Base-by-base conservation (phyloP, 1,284 basidiomycete species). In the Meira miltonrushii region DNA sequence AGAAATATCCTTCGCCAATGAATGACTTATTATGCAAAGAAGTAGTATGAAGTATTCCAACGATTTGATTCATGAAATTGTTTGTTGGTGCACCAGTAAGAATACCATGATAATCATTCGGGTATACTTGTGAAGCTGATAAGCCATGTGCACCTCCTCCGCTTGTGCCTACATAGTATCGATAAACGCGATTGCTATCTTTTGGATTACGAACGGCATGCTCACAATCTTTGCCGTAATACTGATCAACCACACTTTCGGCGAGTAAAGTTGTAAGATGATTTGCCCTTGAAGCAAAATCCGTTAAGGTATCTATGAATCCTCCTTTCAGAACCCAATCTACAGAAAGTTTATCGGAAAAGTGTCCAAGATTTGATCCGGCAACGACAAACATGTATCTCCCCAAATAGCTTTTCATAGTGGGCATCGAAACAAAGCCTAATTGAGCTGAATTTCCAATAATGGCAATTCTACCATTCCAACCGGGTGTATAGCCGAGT, bases 31-130 rank as follows among this genome's bases (percentile, higher is more conserved):
- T 54, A 43, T 61, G 59, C 13, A 50, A 28, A 9, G n/a, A 21
- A 25, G 61, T 53, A 13, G 37, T 37, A 19, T 43, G 21, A 9
- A 65, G 48, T 39, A 64, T 62, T 6, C 56, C 63, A 11, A 43
- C 11, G 33, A 62, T 78, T 6, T 58, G 13, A 64, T 74, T 49
- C 63, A 65, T 58, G 55, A 69, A 75, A 40, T 61, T 54, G 47
- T 65, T 65, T 19, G 74, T 76, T 6, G 78, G 78, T 39, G 71
- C 59, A n/a, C 75, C 78, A 8, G 67, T 73, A 23, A 79, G 38
- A 17, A 77, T 58, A 37, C 77, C 78, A 59, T 79, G 74, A 61
- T 72, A 79, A 54, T 78, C 71, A 4, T 67, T 41, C 15, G 71
- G 69, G 56, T 59, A 71, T 2, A 62, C 52, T 51, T 71, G 59